Evolutionary conservation across 768 basidiomycete genomes (phyloP).

Genomic region (Mycena alexandri): DNA sequence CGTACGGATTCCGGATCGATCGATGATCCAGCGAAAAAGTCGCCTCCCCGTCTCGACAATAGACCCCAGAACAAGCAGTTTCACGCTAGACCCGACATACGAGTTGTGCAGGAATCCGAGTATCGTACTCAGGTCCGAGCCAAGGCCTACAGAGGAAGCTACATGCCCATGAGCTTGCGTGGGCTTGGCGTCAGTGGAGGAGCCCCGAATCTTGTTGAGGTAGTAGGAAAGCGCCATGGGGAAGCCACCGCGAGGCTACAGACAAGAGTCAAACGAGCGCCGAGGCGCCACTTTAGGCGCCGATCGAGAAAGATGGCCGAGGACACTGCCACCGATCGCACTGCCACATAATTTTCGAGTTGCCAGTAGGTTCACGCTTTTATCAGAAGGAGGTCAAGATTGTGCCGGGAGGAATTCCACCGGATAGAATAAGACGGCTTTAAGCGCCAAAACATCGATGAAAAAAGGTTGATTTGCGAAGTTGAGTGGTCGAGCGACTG

Average conservation of each 20-base stretch:
- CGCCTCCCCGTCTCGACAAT: slow-evolving; percentile 31
- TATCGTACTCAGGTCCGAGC: background rate
- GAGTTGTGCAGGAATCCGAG: slow-evolving; percentile 10
- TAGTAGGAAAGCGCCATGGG: slow-evolving; percentile 14
- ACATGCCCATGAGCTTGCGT: slow-evolving; percentile 25
- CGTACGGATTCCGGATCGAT: slow-evolving; percentile 31
- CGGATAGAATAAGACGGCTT: too few species aligned
- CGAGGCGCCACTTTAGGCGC: background rate
- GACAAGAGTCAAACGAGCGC: background rate
- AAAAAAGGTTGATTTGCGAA: too few species aligned
- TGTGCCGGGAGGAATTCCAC: too few species aligned
- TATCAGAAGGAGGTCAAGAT: too few species aligned
- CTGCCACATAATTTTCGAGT: too few species aligned
- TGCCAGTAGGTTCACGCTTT: too few species aligned
- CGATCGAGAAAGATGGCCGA: too few species aligned
- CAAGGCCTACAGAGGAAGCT: slow-evolving; percentile 28
- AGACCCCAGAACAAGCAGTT: slow-evolving; percentile 31
- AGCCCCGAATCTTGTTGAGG: slow-evolving; percentile 4
- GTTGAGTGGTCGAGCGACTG: too few species aligned
- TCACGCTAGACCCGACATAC: slow-evolving; percentile 29
- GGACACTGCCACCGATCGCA: too few species aligned
- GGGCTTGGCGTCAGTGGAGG: background rate
- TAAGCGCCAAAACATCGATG: too few species aligned
- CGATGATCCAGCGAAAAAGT: slow-evolving; percentile 27
- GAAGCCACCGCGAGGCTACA: too few species aligned